Percentiles rank a stretch among this genome's conserved stretches.
Evolutionary conservation across 257 asterid genomes (phyloP).

Genomic region (Agastache rugosa): DNA sequence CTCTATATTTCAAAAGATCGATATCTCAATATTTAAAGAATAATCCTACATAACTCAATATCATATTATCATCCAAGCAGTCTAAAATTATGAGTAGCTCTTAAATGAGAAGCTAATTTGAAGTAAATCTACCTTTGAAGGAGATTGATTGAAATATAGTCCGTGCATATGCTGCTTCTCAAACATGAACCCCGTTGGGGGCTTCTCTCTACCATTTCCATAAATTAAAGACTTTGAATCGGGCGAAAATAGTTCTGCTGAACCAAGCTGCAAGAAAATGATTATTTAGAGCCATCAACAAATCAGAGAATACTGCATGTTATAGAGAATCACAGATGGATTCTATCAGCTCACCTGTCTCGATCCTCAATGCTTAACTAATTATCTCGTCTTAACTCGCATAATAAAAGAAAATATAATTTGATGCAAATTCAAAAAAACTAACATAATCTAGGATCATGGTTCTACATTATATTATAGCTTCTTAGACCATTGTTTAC

Average conservation of each 20-base stretch:
- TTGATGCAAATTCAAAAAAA: not conserved
- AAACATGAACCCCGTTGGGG: conserved; percentile 89
- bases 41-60: not conserved
- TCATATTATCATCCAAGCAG: not conserved
- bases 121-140: conserved; percentile 28
- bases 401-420: not conserved
- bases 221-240: conserved; percentile 72
- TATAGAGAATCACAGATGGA: not conserved
- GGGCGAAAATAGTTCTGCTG: conserved; percentile 78
- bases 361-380: not conserved
- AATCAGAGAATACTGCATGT: not conserved
- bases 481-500: not conserved
- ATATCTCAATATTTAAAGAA: not conserved
- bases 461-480: not conserved
- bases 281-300: conserved; percentile 31
- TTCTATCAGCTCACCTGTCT: not conserved
- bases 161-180: conserved; percentile 76
- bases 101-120: not conserved
- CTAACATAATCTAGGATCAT: not conserved
- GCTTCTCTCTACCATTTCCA: conserved; percentile 85
- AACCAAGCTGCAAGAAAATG: conserved; percentile 74
- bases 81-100: conserved; percentile 2
- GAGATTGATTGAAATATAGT: conserved; percentile 36
- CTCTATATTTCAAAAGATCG: not conserved
- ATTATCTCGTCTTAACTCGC: not conserved